Base-by-base conservation (phyloP, 2,329 filamentous ascomycete species). In the Cyphellophora europaea region DNA sequence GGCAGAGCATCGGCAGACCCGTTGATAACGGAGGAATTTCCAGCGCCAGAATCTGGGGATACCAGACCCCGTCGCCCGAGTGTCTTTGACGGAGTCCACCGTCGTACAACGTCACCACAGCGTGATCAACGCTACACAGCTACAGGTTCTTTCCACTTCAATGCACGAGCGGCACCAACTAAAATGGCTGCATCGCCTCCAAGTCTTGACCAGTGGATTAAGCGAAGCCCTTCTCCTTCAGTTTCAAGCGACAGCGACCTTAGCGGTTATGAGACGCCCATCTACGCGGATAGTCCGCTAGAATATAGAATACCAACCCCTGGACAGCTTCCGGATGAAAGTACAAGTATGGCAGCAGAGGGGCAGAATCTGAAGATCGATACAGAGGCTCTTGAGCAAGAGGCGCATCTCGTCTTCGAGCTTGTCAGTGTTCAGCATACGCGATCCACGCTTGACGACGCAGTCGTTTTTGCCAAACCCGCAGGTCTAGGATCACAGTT, bases 101-200 rank as follows among this genome's bases (percentile, higher is more conserved):
- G 17, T 5, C 19, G 35, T 15, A 19, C 14, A 21, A 30, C 19
- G 10, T 17, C 33, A 5, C 40, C 35, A 12, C 28, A 32, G 10
- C 44, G 67, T 36, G 67, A 73, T 48, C 56, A 66, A 14, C 76
- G 74, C 47, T 77, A 77, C 52, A 57, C 61, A n/a, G 38, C 43
- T 15, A 8, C 21, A n/a, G 21, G 21, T 25, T 25, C 21, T 8
- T 25, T 25, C 21, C n/a, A 8, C 21, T 25, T 25, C 21, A n/a
- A 25, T 25, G 8, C n/a, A n/a, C n/a, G n/a, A n/a, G n/a, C n/a
- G n/a, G n/a, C n/a, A n/a, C n/a, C n/a, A n/a, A n/a, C n/a, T n/a
- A n/a, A n/a, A n/a, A n/a, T n/a, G n/a, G n/a, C 8, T 25, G n/a
- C n/a, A 25, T 25, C 21, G 8, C 21, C 8, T 25, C 21, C 21